Conservation (phyloP, 331 rosid species). For the Telfairia occidentalis region DNA sequence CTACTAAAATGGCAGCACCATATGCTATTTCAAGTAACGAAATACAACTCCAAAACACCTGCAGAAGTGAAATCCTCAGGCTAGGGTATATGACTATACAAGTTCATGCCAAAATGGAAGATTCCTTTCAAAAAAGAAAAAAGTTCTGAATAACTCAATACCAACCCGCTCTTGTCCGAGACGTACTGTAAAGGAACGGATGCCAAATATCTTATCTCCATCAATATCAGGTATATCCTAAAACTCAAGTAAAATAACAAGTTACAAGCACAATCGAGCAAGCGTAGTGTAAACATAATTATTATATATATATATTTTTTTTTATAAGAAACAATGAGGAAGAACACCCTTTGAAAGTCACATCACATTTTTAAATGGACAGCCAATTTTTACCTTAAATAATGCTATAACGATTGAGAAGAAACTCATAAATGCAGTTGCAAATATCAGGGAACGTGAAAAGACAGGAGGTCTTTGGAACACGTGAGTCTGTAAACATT, state of each 20-base stretch:
- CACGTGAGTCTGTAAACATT: constrained; percentile 52
- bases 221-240: constrained; percentile 97
- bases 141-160: constrained; percentile 9
- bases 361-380: background rate
- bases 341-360: too few species aligned
- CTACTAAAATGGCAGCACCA: constrained; percentile 56
- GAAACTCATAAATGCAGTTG: constrained; percentile 96
- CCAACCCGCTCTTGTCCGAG: constrained; percentile 74
- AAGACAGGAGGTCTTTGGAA: constrained; percentile 66
- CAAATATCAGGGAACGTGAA: constrained; percentile 72
- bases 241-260: constrained; percentile 7
- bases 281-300: background rate
- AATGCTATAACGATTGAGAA: constrained; percentile 94
- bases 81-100: background rate
- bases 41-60: constrained; percentile 94
- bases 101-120: background rate
- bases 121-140: constrained; percentile 13
- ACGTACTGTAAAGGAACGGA: constrained; percentile 80
- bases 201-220: constrained; percentile 78
- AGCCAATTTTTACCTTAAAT: constrained; percentile 59
- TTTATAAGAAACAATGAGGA: too few species aligned
- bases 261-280: constrained; percentile 7
- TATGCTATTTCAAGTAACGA: constrained; percentile 80
- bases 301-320: too few species aligned
- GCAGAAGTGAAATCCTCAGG: constrained; percentile 18